phyloP scores from a whole-genome alignment of 176 grass and related monocot genomes.

The Lolium multiflorum region DNA sequence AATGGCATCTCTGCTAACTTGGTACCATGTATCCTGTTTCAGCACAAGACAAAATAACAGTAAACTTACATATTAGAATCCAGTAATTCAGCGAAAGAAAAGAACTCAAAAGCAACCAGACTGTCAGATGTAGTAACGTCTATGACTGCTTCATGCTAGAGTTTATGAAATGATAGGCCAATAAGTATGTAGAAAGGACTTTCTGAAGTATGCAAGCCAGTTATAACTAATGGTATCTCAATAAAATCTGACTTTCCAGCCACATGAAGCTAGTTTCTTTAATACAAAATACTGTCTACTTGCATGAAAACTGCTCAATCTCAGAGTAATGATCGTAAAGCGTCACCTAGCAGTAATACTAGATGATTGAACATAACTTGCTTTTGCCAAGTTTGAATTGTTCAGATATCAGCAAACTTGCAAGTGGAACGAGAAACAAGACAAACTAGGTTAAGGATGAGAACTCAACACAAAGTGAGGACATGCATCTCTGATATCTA shows the following conservation, averaged over 20 bases:
- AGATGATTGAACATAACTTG: not conserved
- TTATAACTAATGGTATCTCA: not conserved
- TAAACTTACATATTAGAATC: constrained; percentile 31
- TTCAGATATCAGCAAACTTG: constrained; percentile 6
- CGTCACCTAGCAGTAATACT: not conserved
- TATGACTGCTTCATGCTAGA: constrained; percentile 16
- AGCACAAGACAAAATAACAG: constrained; percentile 44
- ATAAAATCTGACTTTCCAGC: constrained; percentile 25
- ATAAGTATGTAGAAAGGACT: not conserved
- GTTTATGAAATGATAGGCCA: constrained; percentile 38
- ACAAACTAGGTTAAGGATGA: not conserved
- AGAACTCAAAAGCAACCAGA: constrained; percentile 27
- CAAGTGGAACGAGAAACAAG: constrained; percentile 1
- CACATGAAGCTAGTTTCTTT: constrained; percentile 5
- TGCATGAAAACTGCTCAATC: not conserved
- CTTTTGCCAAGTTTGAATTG: constrained; percentile 18
- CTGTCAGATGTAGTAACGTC: not conserved
- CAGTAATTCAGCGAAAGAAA: constrained; percentile 22
- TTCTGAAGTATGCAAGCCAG: constrained; percentile 4
- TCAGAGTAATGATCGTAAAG: constrained; percentile 15
- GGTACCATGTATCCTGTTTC: constrained; percentile 85
- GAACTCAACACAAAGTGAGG: not conserved
- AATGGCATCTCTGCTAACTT: constrained; percentile 98
- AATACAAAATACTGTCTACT: constrained; percentile 15
- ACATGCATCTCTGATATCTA: constrained; percentile 15